Conservation (phyloP, 768 basidiomycete genomes). For the Mycena vulgaris region DNA sequence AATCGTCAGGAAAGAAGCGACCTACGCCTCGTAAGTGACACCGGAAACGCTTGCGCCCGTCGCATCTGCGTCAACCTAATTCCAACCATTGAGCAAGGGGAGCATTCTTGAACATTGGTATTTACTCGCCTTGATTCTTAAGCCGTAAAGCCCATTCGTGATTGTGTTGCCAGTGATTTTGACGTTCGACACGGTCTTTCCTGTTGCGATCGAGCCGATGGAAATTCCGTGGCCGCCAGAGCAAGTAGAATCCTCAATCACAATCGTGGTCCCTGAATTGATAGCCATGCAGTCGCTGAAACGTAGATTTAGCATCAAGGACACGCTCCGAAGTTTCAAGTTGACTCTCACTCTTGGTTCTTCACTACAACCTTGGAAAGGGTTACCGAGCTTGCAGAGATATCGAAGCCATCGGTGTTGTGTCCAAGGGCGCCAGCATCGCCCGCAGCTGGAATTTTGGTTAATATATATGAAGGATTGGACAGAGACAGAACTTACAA, state of each 20-base stretch:
- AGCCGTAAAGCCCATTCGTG: conserved; percentile 42
- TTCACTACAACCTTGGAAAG: conserved; percentile 31
- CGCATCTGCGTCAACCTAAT: conserved; percentile 35
- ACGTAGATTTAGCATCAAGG: too few species aligned
- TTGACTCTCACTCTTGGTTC: too few species aligned
- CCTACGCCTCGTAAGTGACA: conserved; percentile 27
- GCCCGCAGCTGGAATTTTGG: conserved; percentile 31
- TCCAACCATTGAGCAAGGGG: background rate
- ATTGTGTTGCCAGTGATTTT: conserved; percentile 57
- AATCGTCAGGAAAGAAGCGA: background rate
- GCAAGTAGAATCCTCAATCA: conserved; percentile 57
- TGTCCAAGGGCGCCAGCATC: conserved; percentile 34
- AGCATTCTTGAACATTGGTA: background rate
- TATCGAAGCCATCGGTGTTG: conserved; percentile 42
- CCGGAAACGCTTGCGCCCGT: conserved; percentile 31
- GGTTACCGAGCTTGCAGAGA: conserved; percentile 34
- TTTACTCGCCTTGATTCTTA: conserved; percentile 37
- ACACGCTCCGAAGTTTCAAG: too few species aligned
- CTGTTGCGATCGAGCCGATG: conserved; percentile 60
- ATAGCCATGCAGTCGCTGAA: conserved; percentile 40
- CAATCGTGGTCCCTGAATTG: conserved; percentile 40
- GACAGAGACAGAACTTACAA: background rate
- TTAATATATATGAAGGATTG: background rate
- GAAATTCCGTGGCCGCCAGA: conserved; percentile 66
- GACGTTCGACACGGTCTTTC: conserved; percentile 53